Evolutionary conservation across 2,329 filamentous ascomycete genomes (phyloP).

Genomic region (Periglandula ipomoeae): DNA sequence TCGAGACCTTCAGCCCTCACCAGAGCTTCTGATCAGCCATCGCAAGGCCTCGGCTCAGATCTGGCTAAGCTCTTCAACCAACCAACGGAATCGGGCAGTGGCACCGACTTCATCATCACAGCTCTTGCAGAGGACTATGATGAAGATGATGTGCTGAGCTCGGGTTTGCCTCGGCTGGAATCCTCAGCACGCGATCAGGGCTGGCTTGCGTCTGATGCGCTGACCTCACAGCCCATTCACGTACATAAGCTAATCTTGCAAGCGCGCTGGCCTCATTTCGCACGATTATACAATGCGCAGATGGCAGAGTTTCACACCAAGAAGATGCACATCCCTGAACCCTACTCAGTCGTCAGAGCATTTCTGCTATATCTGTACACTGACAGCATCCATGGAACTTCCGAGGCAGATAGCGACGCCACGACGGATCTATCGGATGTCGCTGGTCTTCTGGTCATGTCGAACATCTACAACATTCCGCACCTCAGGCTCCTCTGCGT

Average conservation of each 20-base stretch:
- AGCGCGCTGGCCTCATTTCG: slow-evolving; percentile 94
- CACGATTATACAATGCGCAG: slow-evolving; percentile 80
- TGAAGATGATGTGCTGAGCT: slow-evolving; percentile 52
- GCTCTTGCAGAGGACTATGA: slow-evolving; percentile 73
- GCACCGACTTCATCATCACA: slow-evolving; percentile 85
- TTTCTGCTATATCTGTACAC: slow-evolving; percentile 97
- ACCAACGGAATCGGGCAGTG: slow-evolving; percentile 72
- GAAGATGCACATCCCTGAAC: slow-evolving; percentile 95
- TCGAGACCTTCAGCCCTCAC: slow-evolving; percentile 38
- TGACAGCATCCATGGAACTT: slow-evolving; percentile 64
- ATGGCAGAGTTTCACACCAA: slow-evolving; percentile 98
- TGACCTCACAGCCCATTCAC: slow-evolving; percentile 76
- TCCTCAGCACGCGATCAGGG: slow-evolving; percentile 35
- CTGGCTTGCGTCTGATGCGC: slow-evolving; percentile 52
- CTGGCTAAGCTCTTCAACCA: slow-evolving; percentile 81
- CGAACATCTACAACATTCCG: slow-evolving; percentile 95
- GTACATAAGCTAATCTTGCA: slow-evolving; percentile 93
- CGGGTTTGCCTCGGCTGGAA: slow-evolving; percentile 37
- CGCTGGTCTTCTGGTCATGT: slow-evolving; percentile 91
- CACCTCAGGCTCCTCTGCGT: slow-evolving; percentile 86
- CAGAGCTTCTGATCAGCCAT: slow-evolving; percentile 43
- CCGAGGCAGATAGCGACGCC: slow-evolving; percentile 52
- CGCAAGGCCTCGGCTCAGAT: slow-evolving; percentile 70
- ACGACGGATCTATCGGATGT: slow-evolving; percentile 76
- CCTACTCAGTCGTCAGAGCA: slow-evolving; percentile 85